Conservation (phyloP, 2,329 filamentous ascomycete species). For the Aspergillus udagawae region DNA sequence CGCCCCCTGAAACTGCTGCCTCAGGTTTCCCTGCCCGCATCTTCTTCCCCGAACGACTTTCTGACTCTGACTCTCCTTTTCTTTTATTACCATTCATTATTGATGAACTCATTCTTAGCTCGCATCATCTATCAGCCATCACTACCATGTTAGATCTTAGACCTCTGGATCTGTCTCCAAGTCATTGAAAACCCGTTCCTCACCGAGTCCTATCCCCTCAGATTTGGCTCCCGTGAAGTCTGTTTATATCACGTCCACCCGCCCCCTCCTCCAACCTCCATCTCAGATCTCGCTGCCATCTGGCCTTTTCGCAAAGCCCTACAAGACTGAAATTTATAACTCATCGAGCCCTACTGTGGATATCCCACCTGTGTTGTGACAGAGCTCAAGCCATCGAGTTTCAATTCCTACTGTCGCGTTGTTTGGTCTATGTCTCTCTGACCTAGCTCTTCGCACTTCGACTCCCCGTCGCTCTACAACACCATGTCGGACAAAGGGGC, state of each 20-base stretch:
- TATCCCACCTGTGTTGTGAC: not conserved
- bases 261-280: conserved; percentile 2
- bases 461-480: not conserved
- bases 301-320: not conserved
- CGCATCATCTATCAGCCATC: conserved; percentile 2
- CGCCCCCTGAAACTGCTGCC: conserved; percentile 17
- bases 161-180: not conserved
- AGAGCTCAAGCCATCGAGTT: not conserved
- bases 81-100: not conserved
- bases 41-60: not conserved
- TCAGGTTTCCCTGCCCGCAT: conserved; percentile 2
- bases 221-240: not conserved
- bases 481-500: conserved; percentile 19
- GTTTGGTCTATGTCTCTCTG: conserved; percentile 1
- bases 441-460: not conserved
- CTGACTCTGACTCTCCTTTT: conserved; percentile 5
- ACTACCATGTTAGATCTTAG: not conserved
- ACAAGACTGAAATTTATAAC: not conserved
- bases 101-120: not conserved
- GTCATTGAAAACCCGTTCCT: not conserved
- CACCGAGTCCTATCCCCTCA: not conserved
- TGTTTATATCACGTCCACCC: conserved; percentile 20
- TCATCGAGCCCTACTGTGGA: not conserved
- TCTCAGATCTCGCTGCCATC: conserved; percentile 2
- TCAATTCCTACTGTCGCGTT: not conserved